A percentile compares a stretch with the other conserved stretches of the same genome.
Evolutionary conservation across 169 alveolate species (phyloP).

Genomic region (Plasmodium fragile): DNA sequence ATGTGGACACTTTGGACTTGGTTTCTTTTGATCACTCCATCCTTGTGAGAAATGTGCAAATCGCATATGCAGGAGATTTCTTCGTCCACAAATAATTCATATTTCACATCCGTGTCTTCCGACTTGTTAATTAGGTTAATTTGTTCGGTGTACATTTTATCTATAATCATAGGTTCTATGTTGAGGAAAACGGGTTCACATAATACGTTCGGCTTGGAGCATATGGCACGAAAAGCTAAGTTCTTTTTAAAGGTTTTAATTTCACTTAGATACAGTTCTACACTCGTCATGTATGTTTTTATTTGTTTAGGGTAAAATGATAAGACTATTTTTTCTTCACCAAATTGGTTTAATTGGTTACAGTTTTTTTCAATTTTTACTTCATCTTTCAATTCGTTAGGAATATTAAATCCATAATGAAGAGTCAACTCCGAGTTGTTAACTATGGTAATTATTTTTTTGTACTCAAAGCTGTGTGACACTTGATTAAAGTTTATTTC

Average conservation of each 20-base stretch:
- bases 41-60: conserved; percentile 10
- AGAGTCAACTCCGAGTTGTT: conserved; percentile 49
- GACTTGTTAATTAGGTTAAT: conserved; percentile 40
- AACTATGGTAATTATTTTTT: conserved; percentile 16
- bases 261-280: conserved; percentile 40
- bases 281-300: conserved; percentile 7
- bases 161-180: conserved; percentile 52
- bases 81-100: conserved; percentile 56
- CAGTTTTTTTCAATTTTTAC: conserved; percentile 9
- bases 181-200: conserved; percentile 41
- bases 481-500: conserved; percentile 42
- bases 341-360: conserved; percentile 10
- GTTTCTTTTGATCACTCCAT: conserved; percentile 42
- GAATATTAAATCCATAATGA: conserved; percentile 30
- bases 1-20: conserved; percentile 12
- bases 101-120: conserved; percentile 33
- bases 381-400: conserved; percentile 62
- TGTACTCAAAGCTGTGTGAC: conserved; percentile 58
- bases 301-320: conserved; percentile 50
- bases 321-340: conserved; percentile 21
- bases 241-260: conserved; percentile 40
- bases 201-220: conserved; percentile 15
- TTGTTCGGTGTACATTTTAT: conserved; percentile 44
- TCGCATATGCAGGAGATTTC: conserved; percentile 25
- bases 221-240: conserved; percentile 36